A percentile compares a stretch with the other conserved stretches of the same genome.
Conservation (phyloP, 768 basidiomycete species). For the Trametes sanguinea region DNA sequence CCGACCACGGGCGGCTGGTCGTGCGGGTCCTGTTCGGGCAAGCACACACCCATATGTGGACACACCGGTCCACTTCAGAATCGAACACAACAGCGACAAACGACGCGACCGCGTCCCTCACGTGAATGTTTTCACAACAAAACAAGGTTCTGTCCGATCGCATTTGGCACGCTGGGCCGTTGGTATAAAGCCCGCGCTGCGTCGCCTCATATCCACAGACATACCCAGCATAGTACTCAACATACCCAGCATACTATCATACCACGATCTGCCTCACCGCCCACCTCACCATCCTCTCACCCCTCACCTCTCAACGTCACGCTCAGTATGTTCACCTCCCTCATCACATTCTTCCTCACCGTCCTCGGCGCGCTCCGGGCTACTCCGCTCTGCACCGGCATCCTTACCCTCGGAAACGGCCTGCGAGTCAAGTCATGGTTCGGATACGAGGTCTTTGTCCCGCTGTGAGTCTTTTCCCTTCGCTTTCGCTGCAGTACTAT, state of each 20-base stretch:
- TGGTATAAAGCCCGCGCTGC: too few species aligned
- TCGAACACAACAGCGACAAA: constrained; percentile 8
- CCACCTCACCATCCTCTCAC: not conserved
- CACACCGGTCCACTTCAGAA: not conserved
- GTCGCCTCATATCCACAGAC: too few species aligned
- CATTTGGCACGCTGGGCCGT: not conserved
- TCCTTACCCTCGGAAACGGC: constrained; percentile 1
- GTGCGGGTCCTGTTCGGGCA: too few species aligned
- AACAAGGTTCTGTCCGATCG: constrained; percentile 14
- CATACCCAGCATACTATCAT: too few species aligned
- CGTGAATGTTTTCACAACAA: constrained; percentile 9
- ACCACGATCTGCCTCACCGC: not conserved
- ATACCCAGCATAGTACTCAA: too few species aligned
- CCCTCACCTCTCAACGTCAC: not conserved
- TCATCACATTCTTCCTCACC: constrained; percentile 5
- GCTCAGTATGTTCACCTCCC: not conserved
- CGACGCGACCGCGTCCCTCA: constrained; percentile 1
- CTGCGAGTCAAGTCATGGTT: not conserved
- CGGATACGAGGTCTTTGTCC: not conserved
- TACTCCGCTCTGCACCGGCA: not conserved
- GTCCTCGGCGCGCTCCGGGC: not conserved
- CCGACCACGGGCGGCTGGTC: too few species aligned
- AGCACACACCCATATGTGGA: not conserved
- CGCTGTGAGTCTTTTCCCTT: constrained; percentile 4
- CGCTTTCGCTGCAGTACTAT: not conserved